Conservation (phyloP, 805 yeast genomes). For the Lipomyces kockii region DNA sequence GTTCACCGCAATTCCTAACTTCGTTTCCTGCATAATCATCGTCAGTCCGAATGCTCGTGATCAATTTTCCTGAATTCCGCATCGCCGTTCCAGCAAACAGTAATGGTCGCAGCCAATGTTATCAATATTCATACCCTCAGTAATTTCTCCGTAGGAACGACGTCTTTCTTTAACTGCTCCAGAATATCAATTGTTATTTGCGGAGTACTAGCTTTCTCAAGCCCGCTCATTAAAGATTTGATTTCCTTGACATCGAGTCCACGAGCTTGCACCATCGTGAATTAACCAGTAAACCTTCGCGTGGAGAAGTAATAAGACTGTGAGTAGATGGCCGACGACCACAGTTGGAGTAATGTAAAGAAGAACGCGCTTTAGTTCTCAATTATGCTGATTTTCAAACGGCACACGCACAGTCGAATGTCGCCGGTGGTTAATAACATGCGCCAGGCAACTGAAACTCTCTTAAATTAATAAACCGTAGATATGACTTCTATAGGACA, state of each 20-base stretch:
- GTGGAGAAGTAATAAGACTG: neutral
- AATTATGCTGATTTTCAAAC: neutral
- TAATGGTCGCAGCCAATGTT: neutral
- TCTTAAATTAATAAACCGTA: neutral
- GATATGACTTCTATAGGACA: neutral
- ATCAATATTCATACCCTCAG: conserved; percentile 55
- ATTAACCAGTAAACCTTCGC: neutral
- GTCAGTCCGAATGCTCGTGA: neutral
- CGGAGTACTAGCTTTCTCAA: conserved; percentile 74
- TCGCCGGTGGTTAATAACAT: neutral
- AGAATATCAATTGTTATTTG: conserved; percentile 70
- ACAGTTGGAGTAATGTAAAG: neutral
- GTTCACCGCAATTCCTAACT: conserved; percentile 96
- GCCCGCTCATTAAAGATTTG: conserved; percentile 64
- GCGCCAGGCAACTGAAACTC: neutral
- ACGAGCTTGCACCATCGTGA: conserved; percentile 2
- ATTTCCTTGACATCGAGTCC: conserved; percentile 55
- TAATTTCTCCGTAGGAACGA: conserved; percentile 81
- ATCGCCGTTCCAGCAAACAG: neutral
- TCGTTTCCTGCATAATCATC: conserved; percentile 62
- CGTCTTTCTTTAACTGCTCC: conserved; percentile 66
- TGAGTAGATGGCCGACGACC: neutral
- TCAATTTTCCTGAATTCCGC: neutral
- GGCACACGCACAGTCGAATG: neutral
- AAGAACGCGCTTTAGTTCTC: neutral